These are phyloP conservation scores for Pyrus betulifolia DNA, from an alignment of 306 rosid species.

Conservation along the genomic window DNA sequence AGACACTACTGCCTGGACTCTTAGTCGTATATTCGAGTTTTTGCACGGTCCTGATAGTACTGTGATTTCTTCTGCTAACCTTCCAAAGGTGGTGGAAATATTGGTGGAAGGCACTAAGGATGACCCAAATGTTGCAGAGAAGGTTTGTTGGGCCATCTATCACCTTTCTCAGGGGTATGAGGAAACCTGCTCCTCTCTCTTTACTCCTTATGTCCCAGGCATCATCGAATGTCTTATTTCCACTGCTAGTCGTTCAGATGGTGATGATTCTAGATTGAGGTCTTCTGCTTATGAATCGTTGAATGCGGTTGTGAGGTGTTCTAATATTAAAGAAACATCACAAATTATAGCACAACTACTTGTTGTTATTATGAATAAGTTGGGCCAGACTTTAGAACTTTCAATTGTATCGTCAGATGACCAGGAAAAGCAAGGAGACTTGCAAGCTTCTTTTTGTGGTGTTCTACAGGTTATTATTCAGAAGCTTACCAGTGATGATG, in stretches of 20 bases:
- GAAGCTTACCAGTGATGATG: conserved; percentile 23
- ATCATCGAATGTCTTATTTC: conserved; percentile 19
- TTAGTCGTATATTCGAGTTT: conserved; percentile 28
- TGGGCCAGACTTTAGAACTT: conserved; percentile 27
- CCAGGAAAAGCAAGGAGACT: conserved; percentile 33
- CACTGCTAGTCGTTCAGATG: conserved; percentile 33
- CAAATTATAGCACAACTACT: conserved; percentile 23
- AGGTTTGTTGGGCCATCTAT: conserved; percentile 34
- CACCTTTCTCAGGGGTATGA: conserved; percentile 29
- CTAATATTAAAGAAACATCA: conserved; percentile 20
- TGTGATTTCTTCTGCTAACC: conserved; percentile 21
- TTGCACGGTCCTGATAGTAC: conserved; percentile 25
- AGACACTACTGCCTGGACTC: conserved; percentile 38
- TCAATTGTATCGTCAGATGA: conserved; percentile 25
- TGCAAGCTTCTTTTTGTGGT: conserved; percentile 37
- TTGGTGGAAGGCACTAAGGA: conserved; percentile 27
- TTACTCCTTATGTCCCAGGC: conserved; percentile 21
- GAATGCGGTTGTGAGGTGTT: conserved; percentile 33
- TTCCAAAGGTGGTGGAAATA: conserved; percentile 19
- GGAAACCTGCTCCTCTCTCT: conserved; percentile 21
- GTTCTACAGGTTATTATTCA: conserved; percentile 36
- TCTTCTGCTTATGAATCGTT: conserved; percentile 33
- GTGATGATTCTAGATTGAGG: conserved; percentile 28
- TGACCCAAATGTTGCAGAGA: conserved; percentile 27
- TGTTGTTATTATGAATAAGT: conserved; percentile 23